Percentiles rank a stretch among this genome's conserved stretches.
Evolutionary conservation across 495 filamentous ascomycete genomes (phyloP).

Genomic region (Achaetomiella virescens): DNA sequence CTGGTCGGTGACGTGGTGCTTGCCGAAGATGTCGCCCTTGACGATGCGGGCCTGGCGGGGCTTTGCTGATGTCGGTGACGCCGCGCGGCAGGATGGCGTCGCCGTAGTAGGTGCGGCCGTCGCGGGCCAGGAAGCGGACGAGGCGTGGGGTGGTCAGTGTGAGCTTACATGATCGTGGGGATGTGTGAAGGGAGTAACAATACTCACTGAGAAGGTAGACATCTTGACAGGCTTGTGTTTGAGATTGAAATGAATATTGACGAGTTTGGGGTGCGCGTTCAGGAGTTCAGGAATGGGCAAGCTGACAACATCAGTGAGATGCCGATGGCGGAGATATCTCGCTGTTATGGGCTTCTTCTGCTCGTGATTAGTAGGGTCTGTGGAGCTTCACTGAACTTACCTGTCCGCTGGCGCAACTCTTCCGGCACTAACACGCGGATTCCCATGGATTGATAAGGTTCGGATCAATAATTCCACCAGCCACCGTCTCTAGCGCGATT

Average conservation of each 20-base stretch:
- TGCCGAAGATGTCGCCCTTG: slow-evolving; percentile 66
- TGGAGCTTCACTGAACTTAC: not conserved
- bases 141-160: slow-evolving; percentile 40
- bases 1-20: slow-evolving; percentile 63
- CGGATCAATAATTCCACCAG: slow-evolving; percentile 10
- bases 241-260: not conserved
- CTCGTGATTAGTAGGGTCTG: not conserved
- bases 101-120: slow-evolving; percentile 74
- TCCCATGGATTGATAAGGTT: not conserved
- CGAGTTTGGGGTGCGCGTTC: too few species aligned
- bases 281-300: too few species aligned
- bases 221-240: slow-evolving; percentile 14
- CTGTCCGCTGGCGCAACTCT: not conserved
- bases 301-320: too few species aligned
- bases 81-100: slow-evolving; percentile 71
- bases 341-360: not conserved
- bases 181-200: not conserved
- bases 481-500: not conserved
- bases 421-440: not conserved
- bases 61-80: slow-evolving; percentile 58
- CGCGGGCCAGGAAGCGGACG: slow-evolving; percentile 69
- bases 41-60: slow-evolving; percentile 63
- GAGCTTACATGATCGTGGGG: not conserved
- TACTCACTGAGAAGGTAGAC: slow-evolving; percentile 38
- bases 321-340: slow-evolving; percentile 5